These are phyloP conservation scores for Leucosporidium scottii DNA, from an alignment of 768 basidiomycete species.

Conservation along the genomic window DNA sequence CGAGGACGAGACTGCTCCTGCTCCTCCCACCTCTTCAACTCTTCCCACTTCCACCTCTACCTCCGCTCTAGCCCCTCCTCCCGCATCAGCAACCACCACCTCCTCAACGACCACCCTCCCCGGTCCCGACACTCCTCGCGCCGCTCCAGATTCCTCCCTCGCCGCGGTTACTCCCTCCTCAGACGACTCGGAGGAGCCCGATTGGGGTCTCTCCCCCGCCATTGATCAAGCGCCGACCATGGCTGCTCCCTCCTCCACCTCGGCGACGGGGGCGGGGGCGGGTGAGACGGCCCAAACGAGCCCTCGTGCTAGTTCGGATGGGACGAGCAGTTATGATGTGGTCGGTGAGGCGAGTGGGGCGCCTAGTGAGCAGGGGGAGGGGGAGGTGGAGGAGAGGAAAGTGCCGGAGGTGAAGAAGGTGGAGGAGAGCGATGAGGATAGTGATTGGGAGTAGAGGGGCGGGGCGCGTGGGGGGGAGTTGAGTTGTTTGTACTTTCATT, in stretches of 20 bases:
- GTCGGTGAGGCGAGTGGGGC: conserved; percentile 29
- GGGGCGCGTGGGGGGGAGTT: too few relatives aligned
- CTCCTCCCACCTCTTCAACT: background rate
- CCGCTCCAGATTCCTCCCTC: background rate
- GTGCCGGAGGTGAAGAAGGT: background rate
- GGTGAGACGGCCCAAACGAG: too few relatives aligned
- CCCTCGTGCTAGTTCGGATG: conserved; percentile 20
- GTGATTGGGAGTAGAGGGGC: conserved; percentile 21
- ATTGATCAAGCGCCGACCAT: background rate
- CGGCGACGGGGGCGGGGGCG: too few relatives aligned
- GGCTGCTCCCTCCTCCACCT: background rate
- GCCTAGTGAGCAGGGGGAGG: conserved; percentile 9
- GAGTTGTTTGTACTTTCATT: background rate
- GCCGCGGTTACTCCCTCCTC: conserved; percentile 2
- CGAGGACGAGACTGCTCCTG: conserved; percentile 52
- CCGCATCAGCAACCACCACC: background rate
- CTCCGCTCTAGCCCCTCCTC: background rate
- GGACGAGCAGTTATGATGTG: conserved; percentile 26
- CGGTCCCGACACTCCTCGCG: too few relatives aligned
- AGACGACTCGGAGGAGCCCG: background rate
- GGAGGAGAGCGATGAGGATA: conserved; percentile 15
- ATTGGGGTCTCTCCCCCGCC: conserved; percentile 2
- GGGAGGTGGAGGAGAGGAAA: background rate
- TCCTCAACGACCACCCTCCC: background rate
- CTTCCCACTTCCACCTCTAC: conserved; percentile 6